Evolutionary conservation across 257 asterid genomes (phyloP).

Genomic region (Lavandula angustifolia): DNA sequence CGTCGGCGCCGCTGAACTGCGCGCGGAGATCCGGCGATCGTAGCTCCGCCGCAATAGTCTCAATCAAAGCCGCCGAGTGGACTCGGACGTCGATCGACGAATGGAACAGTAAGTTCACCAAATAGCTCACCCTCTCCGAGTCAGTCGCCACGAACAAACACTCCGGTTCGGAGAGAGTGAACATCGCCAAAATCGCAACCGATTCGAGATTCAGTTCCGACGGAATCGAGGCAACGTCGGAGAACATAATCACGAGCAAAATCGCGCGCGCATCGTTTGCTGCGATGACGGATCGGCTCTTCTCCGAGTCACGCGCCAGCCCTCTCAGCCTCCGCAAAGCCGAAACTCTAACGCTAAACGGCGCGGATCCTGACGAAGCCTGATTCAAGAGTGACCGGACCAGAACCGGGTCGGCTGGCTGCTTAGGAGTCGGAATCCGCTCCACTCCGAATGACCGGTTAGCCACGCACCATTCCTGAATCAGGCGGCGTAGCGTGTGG

Average conservation of each 20-base stretch:
- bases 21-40: conserved; percentile 80
- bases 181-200: conserved; percentile 63
- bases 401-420: conserved; percentile 84
- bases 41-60: conserved; percentile 59
- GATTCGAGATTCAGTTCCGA: conserved; percentile 68
- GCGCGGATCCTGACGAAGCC: conserved; percentile 53
- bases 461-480: conserved; percentile 97
- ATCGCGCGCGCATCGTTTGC: conserved; percentile 54
- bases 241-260: conserved; percentile 53
- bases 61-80: conserved; percentile 88
- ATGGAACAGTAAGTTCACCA: conserved; percentile 76
- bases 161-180: conserved; percentile 64
- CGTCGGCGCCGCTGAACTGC: conserved; percentile 61
- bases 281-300: conserved; percentile 68
- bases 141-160: conserved; percentile 67
- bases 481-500: conserved; percentile 89
- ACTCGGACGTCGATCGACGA: conserved; percentile 79
- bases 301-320: conserved; percentile 85
- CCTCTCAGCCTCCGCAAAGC: conserved; percentile 69
- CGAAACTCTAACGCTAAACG: conserved; percentile 46
- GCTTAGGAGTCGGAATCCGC: conserved; percentile 95
- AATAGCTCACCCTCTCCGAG: conserved; percentile 48
- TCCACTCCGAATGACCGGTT: conserved; percentile 81
- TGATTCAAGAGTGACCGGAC: conserved; percentile 69
- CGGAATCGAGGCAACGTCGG: conserved; percentile 40